Evolutionary conservation across 176 grass and related monocot genomes (phyloP).

Genomic region (Avena sativa): DNA sequence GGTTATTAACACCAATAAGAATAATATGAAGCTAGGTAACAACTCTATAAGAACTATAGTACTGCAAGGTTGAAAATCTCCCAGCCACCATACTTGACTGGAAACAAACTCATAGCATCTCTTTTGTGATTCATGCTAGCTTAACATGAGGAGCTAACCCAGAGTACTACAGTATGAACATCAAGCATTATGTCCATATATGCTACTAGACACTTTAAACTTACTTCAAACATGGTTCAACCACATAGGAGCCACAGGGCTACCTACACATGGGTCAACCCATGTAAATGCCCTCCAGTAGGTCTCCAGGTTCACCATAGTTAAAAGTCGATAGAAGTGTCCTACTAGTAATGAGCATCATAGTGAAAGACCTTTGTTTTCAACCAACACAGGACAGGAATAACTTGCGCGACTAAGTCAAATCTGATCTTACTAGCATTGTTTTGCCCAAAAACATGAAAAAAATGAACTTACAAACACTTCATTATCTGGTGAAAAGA

Average conservation of each 20-base stretch:
- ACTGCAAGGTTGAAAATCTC: not conserved
- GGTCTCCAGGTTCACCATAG: not conserved
- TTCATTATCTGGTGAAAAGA: constrained; percentile 15
- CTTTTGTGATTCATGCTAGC: constrained; percentile 17
- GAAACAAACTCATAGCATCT: not conserved
- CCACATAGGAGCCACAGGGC: not conserved
- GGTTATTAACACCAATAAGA: constrained; percentile 19
- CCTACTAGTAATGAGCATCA: constrained; percentile 8
- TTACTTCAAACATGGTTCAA: not conserved
- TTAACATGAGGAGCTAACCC: constrained; percentile 3
- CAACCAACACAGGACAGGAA: not conserved
- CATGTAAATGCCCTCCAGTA: not conserved
- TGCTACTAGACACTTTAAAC: not conserved
- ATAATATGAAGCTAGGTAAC: constrained; percentile 10
- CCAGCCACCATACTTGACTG: not conserved
- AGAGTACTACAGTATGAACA: not conserved
- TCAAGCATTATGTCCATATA: constrained; percentile 7
- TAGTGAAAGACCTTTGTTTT: not conserved
- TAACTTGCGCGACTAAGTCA: not conserved
- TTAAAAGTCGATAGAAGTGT: not conserved
- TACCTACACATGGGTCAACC: constrained; percentile 15
- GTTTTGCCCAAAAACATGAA: not conserved
- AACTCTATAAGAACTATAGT: constrained; percentile 11
- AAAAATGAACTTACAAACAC: constrained; percentile 3
- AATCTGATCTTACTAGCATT: constrained; percentile 3